A percentile compares a stretch with the other conserved stretches of the same genome.
These are phyloP conservation scores for Fusarium newnesense DNA, from an alignment of 2,329 filamentous ascomycete species.

Conservation along the genomic window DNA sequence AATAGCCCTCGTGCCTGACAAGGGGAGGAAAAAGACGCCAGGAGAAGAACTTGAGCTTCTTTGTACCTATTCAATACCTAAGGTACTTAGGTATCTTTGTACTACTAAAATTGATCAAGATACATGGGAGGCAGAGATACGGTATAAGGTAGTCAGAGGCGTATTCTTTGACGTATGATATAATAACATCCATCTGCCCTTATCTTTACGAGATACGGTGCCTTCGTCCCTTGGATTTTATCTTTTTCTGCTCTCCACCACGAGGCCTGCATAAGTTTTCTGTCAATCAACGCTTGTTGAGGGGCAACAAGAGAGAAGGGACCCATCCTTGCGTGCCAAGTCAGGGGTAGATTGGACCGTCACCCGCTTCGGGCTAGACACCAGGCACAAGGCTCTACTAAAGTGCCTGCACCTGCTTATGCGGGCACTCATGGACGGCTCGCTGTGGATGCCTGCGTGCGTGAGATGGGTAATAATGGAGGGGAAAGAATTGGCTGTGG, in stretches of 20 bases:
- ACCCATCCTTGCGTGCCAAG: slow-evolving; percentile 25
- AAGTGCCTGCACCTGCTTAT: slow-evolving; percentile 42
- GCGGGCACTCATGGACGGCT: slow-evolving; percentile 34
- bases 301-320: slow-evolving; percentile 15
- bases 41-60: background rate
- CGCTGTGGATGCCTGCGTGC: slow-evolving; percentile 28
- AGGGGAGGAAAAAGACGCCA: background rate
- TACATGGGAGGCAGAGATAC: background rate
- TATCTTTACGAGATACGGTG: background rate
- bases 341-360: slow-evolving; percentile 39
- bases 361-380: slow-evolving; percentile 27
- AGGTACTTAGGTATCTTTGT: background rate
- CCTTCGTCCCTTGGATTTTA: background rate
- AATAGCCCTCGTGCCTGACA: slow-evolving; percentile 28
- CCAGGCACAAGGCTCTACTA: slow-evolving; percentile 33
- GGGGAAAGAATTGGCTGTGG: slow-evolving; percentile 11
- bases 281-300: slow-evolving; percentile 17
- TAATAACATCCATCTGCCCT: background rate
- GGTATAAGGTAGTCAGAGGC: background rate
- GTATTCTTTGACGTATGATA: background rate
- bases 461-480: slow-evolving; percentile 18
- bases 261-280: slow-evolving; percentile 9
- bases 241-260: background rate
- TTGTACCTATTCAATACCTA: background rate
- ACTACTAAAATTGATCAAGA: background rate